Conservation (phyloP, 352 stramenopile species). For the Phytopythium chamaehyphon region DNA sequence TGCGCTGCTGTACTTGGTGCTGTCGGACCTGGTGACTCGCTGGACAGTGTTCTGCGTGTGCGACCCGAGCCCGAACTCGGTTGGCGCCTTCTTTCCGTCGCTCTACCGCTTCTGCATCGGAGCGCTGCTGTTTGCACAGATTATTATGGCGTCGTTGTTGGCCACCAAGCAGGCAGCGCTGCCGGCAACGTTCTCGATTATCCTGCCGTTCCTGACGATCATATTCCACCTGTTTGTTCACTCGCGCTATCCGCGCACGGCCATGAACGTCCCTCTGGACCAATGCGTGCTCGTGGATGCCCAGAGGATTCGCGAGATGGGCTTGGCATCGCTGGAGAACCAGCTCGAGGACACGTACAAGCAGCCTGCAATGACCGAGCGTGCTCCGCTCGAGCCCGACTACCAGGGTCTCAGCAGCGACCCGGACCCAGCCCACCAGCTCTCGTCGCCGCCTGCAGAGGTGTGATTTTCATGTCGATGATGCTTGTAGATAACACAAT, state of each 20-base stretch:
- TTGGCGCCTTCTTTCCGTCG: constrained; percentile 68
- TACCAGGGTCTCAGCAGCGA: constrained; percentile 71
- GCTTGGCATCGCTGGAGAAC: constrained; percentile 34
- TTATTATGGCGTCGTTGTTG: constrained; percentile 70
- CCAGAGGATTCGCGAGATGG: constrained; percentile 40
- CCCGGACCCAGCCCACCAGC: constrained; percentile 51
- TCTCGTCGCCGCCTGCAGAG: constrained; percentile 60
- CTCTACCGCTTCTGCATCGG: constrained; percentile 81
- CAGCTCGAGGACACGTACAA: constrained; percentile 65
- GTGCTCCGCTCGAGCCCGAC: constrained; percentile 63
- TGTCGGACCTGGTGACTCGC: constrained; percentile 74
- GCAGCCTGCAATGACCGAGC: constrained; percentile 60
- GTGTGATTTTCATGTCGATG: constrained; percentile 19
- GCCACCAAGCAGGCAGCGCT: constrained; percentile 71
- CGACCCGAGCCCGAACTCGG: constrained; percentile 64
- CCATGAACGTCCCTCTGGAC: constrained; percentile 66
- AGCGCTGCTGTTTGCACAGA: constrained; percentile 72
- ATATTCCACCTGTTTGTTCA: constrained; percentile 73
- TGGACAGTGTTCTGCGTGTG: constrained; percentile 70
- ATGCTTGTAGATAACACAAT: neutral
- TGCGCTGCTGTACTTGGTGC: constrained; percentile 55
- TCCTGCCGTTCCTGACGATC: constrained; percentile 60
- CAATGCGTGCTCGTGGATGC: constrained; percentile 73
- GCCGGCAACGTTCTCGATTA: constrained; percentile 50
- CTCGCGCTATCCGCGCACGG: constrained; percentile 61